These are phyloP conservation scores for Fragaria ananassa DNA, from an alignment of 306 rosid species.

Conservation along the genomic window DNA sequence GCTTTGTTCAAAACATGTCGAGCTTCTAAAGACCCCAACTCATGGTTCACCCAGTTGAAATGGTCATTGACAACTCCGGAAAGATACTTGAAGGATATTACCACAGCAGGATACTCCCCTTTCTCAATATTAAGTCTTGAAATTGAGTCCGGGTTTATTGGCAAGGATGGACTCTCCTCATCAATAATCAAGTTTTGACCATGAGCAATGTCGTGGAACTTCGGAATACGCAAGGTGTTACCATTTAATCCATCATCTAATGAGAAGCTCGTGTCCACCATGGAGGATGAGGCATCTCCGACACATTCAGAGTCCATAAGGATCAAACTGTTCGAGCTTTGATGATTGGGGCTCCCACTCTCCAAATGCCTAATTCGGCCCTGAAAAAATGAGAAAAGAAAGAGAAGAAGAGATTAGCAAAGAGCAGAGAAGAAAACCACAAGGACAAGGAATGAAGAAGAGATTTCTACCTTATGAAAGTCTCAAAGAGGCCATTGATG, in stretches of 20 bases:
- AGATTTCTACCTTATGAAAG: no score
- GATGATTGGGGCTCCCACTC: no score
- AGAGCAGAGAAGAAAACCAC: no score
- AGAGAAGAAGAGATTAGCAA: no score
- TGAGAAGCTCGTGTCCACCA: background rate
- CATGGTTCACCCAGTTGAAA: background rate
- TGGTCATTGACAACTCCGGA: background rate
- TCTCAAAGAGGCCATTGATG: no score
- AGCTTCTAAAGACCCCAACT: no score
- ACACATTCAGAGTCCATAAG: no score
- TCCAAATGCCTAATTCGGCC: no score
- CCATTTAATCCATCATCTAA: background rate
- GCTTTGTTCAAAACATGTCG: background rate
- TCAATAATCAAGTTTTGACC: background rate
- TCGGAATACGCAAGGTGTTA: background rate
- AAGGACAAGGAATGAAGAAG: no score
- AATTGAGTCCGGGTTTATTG: background rate
- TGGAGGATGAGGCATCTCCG: no score
- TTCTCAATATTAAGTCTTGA: background rate
- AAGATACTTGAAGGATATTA: background rate
- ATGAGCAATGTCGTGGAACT: background rate
- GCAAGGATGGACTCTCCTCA: background rate
- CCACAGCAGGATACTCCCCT: background rate
- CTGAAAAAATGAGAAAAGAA: no score
- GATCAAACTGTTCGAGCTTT: no score